A percentile compares a stretch with the other conserved stretches of the same genome.
phyloP scores from a whole-genome alignment of 139 green algal genomes.

The Haematococcus lacustris region DNA sequence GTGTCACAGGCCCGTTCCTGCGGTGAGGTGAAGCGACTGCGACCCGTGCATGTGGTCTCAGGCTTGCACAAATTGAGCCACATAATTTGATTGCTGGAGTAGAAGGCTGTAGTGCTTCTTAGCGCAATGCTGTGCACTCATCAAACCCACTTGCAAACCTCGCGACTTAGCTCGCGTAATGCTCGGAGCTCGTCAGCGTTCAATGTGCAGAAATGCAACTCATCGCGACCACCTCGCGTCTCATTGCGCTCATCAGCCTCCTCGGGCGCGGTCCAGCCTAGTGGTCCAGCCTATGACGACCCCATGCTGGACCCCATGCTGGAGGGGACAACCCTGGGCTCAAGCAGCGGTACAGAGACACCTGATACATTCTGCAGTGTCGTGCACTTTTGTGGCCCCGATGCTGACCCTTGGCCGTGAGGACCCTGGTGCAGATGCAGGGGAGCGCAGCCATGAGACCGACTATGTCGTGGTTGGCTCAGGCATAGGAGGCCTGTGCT shows the following conservation, averaged over 20 bases:
- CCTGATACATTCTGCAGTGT: too few species aligned
- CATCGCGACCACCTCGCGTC: not conserved
- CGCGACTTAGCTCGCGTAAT: too few species aligned
- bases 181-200: too few species aligned
- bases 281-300: not conserved
- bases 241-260: not conserved
- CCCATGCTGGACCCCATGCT: not conserved
- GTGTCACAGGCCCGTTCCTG: too few species aligned
- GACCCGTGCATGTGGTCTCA: too few species aligned
- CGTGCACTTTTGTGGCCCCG: too few species aligned
- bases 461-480: conserved; percentile 8
- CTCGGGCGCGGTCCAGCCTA: not conserved
- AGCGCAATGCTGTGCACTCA: too few species aligned
- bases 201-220: not conserved
- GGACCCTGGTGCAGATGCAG: not conserved
- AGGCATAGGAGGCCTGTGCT: conserved; percentile 51
- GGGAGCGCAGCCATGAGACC: not conserved
- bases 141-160: too few species aligned
- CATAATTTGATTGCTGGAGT: too few species aligned
- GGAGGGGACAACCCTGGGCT: not conserved
- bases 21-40: too few species aligned
- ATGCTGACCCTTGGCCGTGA: not conserved
- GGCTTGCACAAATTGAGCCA: too few species aligned
- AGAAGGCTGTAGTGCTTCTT: too few species aligned
- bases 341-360: not conserved